Base-by-base conservation (phyloP, 2,329 filamentous ascomycete species). In the Sporothrix pallida region DNA sequence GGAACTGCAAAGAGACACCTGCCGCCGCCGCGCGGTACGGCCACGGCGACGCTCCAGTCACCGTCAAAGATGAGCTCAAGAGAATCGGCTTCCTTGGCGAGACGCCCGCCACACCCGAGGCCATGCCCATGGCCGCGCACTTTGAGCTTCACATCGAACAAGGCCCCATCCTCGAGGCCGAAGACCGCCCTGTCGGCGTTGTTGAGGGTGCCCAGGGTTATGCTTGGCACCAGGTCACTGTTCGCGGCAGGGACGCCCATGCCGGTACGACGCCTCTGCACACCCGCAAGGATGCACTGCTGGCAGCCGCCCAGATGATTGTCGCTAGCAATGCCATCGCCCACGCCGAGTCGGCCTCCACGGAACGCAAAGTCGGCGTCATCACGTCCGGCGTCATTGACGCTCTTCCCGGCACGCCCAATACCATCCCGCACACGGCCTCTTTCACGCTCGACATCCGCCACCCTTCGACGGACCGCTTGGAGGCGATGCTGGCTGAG, bases 91-190 rank as follows among this genome's bases (percentile, higher is more conserved):
- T 93, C 76, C 82, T 93, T 0, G 93, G 92, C n/a, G 77, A 81
- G 0, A 81, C 85, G 0, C 85, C 87, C 12, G 87, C 88, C 10
- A 89, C 85, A 68, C 85, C 91, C 79, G 83, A 86, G 75, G 83
- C 85, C 31, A 88, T 86, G 17, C 91, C 91, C 0, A 89, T 94
- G 82, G 91, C 88, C 0, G 92, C 92, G 0, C 92, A 95, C 80
- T 95, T 95, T 78, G 93, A 95, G 80, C 85, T 96, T 12, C 93
- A 96, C 79, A 95, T 95, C 71, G 93, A 97, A 80, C 93, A 97
- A 80, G 92, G 93, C 0, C 92, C 93, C 0, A 88, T 93, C 52
- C 86, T 97, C 0, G 90, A 95, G 78, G 85, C 86, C 17, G 85
- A 87, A 37, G 82, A 84, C 23, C 86, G 89, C 75, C 89, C 89